phyloP scores from a whole-genome alignment of 257 asterid genomes.

The Vinca minor region DNA sequence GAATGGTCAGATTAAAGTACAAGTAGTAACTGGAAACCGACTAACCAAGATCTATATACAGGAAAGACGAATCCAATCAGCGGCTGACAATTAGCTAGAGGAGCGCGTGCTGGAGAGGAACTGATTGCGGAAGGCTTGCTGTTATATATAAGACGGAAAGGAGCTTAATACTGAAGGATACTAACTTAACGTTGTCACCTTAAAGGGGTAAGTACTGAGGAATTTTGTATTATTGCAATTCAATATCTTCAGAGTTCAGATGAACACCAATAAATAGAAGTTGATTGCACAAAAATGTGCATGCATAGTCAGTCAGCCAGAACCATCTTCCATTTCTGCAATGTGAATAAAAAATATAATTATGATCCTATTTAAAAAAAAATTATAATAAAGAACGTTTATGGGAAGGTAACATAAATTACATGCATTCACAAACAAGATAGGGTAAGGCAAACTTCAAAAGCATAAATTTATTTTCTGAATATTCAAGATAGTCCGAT shows the following conservation, averaged over 20 bases:
- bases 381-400: too few relatives aligned
- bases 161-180: neutral
- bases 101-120: neutral
- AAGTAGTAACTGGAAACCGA: too few relatives aligned
- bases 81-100: neutral
- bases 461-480: neutral
- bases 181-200: neutral
- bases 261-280: too few relatives aligned
- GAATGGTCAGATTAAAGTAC: too few relatives aligned
- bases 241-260: neutral
- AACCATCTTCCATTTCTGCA: conserved; percentile 25
- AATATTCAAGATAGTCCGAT: neutral
- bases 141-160: neutral
- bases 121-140: neutral
- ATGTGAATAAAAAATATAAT: neutral
- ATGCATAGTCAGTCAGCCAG: neutral
- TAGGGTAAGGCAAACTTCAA: neutral
- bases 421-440: neutral
- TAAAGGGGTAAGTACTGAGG: neutral
- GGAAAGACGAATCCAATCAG: neutral
- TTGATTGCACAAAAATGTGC: neutral
- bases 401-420: neutral
- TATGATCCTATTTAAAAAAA: neutral
- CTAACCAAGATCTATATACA: neutral
- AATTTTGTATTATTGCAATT: too few relatives aligned